Conservation (phyloP, 2,329 filamentous ascomycete species). For the Calonectria pteridis region DNA sequence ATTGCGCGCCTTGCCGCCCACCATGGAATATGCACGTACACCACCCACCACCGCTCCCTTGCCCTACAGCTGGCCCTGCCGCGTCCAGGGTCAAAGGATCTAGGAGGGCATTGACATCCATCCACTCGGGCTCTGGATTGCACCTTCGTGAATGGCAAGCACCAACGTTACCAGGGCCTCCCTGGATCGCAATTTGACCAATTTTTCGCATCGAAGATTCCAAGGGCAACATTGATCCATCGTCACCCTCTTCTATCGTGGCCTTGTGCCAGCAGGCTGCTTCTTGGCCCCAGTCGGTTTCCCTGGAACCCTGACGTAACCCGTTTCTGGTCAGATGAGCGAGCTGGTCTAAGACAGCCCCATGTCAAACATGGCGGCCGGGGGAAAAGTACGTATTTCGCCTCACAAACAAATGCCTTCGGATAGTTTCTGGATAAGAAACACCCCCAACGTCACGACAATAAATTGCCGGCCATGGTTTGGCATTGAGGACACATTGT, state of each 20-base stretch:
- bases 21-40: neutral
- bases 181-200: neutral
- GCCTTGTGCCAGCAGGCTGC: neutral
- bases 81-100: neutral
- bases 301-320: neutral
- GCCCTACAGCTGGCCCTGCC: neutral
- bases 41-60: neutral
- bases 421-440: neutral
- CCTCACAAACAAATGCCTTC: neutral
- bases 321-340: neutral
- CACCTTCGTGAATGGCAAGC: neutral
- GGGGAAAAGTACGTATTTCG: neutral
- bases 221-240: neutral
- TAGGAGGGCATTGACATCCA: neutral
- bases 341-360: neutral
- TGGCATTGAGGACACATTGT: neutral
- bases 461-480: neutral
- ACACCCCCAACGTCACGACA: neutral
- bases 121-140: too few relatives aligned
- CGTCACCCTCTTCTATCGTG: neutral
- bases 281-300: neutral
- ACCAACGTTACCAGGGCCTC: neutral
- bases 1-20: neutral
- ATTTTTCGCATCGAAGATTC: neutral
- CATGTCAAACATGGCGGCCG: neutral